Evolutionary conservation across 164 flowering plant genomes (phyloP), one percentile per base, ranked within the genome.

Genomic region (Malania oleifera): DNA sequence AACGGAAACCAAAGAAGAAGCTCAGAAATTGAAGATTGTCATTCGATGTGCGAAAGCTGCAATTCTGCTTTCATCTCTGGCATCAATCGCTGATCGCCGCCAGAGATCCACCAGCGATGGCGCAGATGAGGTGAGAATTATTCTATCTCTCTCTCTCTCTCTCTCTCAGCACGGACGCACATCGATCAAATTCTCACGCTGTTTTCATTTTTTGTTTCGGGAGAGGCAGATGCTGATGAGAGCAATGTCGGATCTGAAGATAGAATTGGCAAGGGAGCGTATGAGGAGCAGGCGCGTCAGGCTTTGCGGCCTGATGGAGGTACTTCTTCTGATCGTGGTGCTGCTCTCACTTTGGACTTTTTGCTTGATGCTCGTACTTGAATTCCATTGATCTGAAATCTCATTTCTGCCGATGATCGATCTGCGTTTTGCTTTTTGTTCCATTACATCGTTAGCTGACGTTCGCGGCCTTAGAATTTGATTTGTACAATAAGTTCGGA

Each of bases 31-130:
- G 18, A 54, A 49, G 26, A 43, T 56, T 15, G 69, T 66, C 1
- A 55, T 67, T 41, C 71, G 75, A 27, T 75, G 71, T 26, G 77
- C 75, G 19, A 65, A 70, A 57, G 79, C 75, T 3, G 60, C 65
- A 5, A 18, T 65, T 25, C 63, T 75, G 47, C 68, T 75, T 31
- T 65, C 60, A 14, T 56, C 72, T 9, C 62, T 75, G 54, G 58
- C 63, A 43, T 50, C 58, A 0, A 34, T 39, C 24, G 52, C 22
- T 11, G 56, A 35, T 62, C 62, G 35, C 64, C 12, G n/a, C 48
- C 13, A 48, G 15, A 38, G 24, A 15, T 4, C 69, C 24, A 1
- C 59, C 18, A 41, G n/a, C 24, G 50, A 40, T 22, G 26, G 20
- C 19, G 57, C 19, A 20, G 55, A 54, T 15, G 63, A 58, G 61